These are phyloP conservation scores for Coprinopsis marcescibilis DNA, from an alignment of 768 basidiomycete species.

Conservation along the genomic window DNA sequence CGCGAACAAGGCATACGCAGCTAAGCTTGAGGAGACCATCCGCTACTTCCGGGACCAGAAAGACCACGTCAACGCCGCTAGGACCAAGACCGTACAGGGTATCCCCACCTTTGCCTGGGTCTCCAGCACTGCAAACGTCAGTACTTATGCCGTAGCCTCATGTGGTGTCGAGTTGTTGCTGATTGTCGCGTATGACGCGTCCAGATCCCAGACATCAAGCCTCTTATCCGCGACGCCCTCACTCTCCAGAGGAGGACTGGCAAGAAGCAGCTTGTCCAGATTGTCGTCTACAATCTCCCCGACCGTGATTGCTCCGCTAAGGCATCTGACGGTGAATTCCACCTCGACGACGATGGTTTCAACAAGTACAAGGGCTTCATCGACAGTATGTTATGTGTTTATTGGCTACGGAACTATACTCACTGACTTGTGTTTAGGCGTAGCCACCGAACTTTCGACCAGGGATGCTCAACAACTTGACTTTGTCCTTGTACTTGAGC, in stretches of 20 bases:
- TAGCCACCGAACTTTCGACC: conserved; percentile 17
- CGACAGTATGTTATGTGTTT: conserved; percentile 13
- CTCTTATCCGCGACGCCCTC: conserved; percentile 10
- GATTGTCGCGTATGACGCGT: background rate
- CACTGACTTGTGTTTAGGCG: conserved; percentile 3
- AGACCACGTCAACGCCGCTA: conserved; percentile 16
- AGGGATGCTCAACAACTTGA: conserved; percentile 17
- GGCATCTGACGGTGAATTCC: conserved; percentile 27
- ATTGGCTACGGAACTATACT: background rate
- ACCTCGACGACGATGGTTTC: conserved; percentile 22
- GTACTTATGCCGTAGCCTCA: background rate
- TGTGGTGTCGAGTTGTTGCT: background rate
- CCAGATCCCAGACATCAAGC: conserved; percentile 8
- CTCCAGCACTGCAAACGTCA: conserved; percentile 4
- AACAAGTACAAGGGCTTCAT: conserved; percentile 28
- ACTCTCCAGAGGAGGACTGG: conserved; percentile 8
- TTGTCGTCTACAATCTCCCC: conserved; percentile 30
- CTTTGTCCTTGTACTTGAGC: conserved; percentile 26
- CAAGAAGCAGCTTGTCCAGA: conserved; percentile 23
- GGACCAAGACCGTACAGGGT: conserved; percentile 15
- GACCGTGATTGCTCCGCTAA: conserved; percentile 30
- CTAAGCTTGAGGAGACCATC: conserved; percentile 17
- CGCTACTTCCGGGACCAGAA: conserved; percentile 13
- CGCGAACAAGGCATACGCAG: conserved; percentile 16
- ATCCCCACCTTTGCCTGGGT: conserved; percentile 21